Base-by-base conservation (phyloP, 371 early-diverging fungal species). In the Rhizomucor pusillus region DNA sequence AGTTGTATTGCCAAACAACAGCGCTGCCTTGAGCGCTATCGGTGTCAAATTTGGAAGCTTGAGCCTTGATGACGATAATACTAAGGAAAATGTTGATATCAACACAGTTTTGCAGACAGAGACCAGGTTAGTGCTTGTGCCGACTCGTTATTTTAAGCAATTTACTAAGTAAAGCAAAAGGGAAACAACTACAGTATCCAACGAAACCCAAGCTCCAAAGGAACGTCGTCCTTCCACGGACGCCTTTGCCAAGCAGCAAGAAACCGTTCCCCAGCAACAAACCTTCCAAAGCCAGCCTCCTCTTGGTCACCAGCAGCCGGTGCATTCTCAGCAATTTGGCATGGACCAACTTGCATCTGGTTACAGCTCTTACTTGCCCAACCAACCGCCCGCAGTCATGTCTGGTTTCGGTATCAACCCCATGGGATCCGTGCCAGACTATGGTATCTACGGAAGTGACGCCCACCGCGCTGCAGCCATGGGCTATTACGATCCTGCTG, bases 11-110 rank as follows among this genome's bases (percentile, higher is more conserved):
- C 93, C 93, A 5, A 74, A 73, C 25, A 80, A 80, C 39, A 73
- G 77, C 24, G 65, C 85, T n/a, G 66, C 79, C 18, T 63, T 90
- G 10, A 82, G 84, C 46, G 70, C 85, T 39, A 79, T 90, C 23
- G 90, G 86, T 52, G 84, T 85, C 48, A 92, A 88, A 63, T 94
- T 90, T 77, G 95, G 88, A 25, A 89, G 87, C 67, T 71, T 89
- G 62, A 81, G 78, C 49, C 77, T 92, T 57, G 60, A 67, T 22
- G 67, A 67, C 7, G 67, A 68, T 36, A 58, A 66, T 16, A 58
- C 58, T 14, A 40, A 47, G 2, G 63, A 43, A 25, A 43, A 48
- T 24, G 50, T 52, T 47, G 69, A 67, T 37, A 37, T 56, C 22
- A 40, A n/a, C 18, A 45, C 58, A 18, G 39, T 37, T 33, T 35